phyloP scores from a whole-genome alignment of 2,329 filamentous ascomycete species.

The Chaetothyriales sp. region DNA sequence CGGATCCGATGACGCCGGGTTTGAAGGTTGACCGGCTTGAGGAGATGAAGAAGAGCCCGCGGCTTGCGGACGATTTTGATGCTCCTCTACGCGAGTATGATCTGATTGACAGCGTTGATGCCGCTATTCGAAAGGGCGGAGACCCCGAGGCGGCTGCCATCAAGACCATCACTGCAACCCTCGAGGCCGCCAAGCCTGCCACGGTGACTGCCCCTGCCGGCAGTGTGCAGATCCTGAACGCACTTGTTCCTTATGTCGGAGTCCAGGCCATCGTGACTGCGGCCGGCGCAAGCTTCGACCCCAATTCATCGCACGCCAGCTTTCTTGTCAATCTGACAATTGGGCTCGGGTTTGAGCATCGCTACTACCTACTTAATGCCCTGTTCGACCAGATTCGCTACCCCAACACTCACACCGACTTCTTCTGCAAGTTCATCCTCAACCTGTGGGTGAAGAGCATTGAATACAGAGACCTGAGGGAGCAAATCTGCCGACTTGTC shows the following conservation, averaged over 20 bases:
- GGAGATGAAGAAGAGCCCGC: slow-evolving; percentile 56
- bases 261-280: slow-evolving; percentile 55
- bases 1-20: slow-evolving; percentile 58
- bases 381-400: slow-evolving; percentile 87
- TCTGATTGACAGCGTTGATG: slow-evolving; percentile 42
- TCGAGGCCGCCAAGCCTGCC: slow-evolving; percentile 1
- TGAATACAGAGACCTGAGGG: slow-evolving; percentile 69
- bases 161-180: slow-evolving; percentile 46
- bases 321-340: slow-evolving; percentile 64
- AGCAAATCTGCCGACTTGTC: slow-evolving; percentile 80
- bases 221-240: slow-evolving; percentile 50
- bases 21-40: slow-evolving; percentile 65
- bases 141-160: slow-evolving; percentile 49
- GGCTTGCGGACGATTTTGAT: slow-evolving; percentile 50
- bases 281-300: slow-evolving; percentile 46
- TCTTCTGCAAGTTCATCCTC: slow-evolving; percentile 75
- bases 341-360: slow-evolving; percentile 59
- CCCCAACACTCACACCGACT: slow-evolving; percentile 79
- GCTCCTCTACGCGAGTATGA: slow-evolving; percentile 34
- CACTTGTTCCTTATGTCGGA: slow-evolving; percentile 71
- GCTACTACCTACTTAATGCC: slow-evolving; percentile 71
- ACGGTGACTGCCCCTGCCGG: slow-evolving; percentile 6
- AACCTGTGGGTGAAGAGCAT: slow-evolving; percentile 67
- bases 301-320: slow-evolving; percentile 52
- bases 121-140: slow-evolving; percentile 30